Evolutionary conservation across 768 basidiomycete species (phyloP).

Genomic region (Suillus subalutaceus): DNA sequence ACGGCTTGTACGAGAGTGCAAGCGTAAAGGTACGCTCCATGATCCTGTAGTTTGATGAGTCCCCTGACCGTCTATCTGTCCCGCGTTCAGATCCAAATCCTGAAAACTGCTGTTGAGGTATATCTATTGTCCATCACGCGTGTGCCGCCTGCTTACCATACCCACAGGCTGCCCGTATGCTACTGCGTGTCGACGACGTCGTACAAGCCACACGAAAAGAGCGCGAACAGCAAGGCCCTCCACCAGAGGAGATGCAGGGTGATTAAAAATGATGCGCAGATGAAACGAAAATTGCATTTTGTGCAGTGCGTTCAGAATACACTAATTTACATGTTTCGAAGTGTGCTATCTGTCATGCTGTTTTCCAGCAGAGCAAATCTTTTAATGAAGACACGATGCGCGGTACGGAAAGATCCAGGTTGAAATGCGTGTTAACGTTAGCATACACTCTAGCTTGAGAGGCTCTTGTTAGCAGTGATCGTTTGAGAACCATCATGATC

Average conservation of each 20-base stretch:
- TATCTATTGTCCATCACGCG: constrained; percentile 13
- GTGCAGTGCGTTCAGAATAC: background rate
- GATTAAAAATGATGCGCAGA: constrained; percentile 13
- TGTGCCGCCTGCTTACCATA: background rate
- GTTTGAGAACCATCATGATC: background rate
- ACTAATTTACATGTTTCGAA: background rate
- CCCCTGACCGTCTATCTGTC: constrained; percentile 2
- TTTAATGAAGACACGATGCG: background rate
- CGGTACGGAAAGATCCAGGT: background rate
- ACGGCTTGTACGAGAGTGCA: constrained; percentile 93
- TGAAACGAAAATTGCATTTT: background rate
- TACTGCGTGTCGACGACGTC: constrained; percentile 92
- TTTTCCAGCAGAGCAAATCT: background rate
- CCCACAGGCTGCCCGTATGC: constrained; percentile 78
- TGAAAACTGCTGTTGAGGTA: constrained; percentile 97
- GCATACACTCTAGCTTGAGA: background rate
- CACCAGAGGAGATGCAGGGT: constrained; percentile 58
- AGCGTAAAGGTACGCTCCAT: constrained; percentile 78
- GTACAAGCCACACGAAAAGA: constrained; percentile 88
- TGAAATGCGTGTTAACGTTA: background rate
- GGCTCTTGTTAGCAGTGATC: background rate
- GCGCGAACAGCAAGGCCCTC: constrained; percentile 52
- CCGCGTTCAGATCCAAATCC: constrained; percentile 75
- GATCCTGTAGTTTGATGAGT: background rate
- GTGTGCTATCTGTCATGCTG: background rate